Evolutionary conservation across 306 rosid species (phyloP).

Genomic region (Hylodesmum podocarpum): DNA sequence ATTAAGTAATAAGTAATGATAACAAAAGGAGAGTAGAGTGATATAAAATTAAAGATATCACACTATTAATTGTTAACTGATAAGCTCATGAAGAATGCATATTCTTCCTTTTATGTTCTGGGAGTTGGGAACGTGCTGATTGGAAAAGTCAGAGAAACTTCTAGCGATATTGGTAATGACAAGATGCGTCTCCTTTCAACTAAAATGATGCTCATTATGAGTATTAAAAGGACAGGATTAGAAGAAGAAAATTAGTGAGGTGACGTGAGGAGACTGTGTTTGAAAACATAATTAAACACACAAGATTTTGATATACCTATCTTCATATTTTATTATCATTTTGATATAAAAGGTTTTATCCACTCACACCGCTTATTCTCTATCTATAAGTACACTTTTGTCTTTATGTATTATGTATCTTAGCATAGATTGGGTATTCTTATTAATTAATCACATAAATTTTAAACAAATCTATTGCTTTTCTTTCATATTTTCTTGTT

Average conservation of each 20-base stretch:
- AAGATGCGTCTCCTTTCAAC: constrained; percentile 19
- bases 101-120: neutral
- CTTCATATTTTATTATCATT: neutral
- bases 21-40: neutral
- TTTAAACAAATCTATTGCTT: constrained; percentile 1
- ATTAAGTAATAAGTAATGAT: constrained; percentile 35
- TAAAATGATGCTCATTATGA: constrained; percentile 41
- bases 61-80: neutral
- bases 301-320: neutral
- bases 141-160: constrained; percentile 29
- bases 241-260: constrained; percentile 53
- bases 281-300: constrained; percentile 46
- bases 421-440: neutral
- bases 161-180: constrained; percentile 40
- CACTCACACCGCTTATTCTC: neutral
- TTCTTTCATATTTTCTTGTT: neutral
- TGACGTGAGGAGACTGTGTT: constrained; percentile 53
- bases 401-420: neutral
- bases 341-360: neutral
- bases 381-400: neutral
- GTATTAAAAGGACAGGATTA: constrained; percentile 49
- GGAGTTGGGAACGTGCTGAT: neutral
- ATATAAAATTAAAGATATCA: neutral
- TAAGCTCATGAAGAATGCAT: neutral
- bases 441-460: neutral